Evolutionary conservation across 148 eudicot genomes (phyloP).

Genomic region (Nyssa sinensis): DNA sequence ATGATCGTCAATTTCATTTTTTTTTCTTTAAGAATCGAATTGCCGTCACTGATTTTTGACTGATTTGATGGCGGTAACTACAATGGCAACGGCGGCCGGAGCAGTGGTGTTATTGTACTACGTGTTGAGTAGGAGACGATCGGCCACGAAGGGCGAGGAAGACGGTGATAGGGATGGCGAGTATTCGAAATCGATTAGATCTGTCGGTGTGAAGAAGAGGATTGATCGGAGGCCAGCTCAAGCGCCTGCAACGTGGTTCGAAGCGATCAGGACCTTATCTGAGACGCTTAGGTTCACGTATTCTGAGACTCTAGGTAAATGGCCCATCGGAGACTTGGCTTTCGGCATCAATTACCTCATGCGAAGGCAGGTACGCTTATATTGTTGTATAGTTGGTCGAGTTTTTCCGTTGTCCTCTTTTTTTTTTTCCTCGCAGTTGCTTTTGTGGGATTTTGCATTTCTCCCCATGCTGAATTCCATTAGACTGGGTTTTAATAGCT

Average conservation of each 20-base stretch:
- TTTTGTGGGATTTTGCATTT: neutral
- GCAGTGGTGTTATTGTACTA: conserved; percentile 67
- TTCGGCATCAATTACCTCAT: conserved; percentile 89
- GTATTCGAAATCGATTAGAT: conserved; percentile 42
- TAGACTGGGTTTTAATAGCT: conserved; percentile 9
- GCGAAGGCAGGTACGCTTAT: conserved; percentile 67
- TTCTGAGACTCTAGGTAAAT: conserved; percentile 87
- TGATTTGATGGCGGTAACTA: conserved; percentile 63
- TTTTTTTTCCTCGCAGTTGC: neutral
- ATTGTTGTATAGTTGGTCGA: too few relatives aligned
- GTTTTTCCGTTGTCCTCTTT: neutral
- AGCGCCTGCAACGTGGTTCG: conserved; percentile 96
- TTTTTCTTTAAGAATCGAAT: neutral
- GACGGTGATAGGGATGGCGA: conserved; percentile 41
- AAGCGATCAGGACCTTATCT: conserved; percentile 68
- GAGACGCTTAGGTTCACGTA: conserved; percentile 87
- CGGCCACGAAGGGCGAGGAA: conserved; percentile 31
- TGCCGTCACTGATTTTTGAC: conserved; percentile 3
- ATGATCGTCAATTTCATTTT: neutral
- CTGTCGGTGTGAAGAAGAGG: conserved; percentile 38
- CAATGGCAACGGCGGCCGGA: conserved; percentile 86
- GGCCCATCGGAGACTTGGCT: conserved; percentile 96
- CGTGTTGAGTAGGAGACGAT: conserved; percentile 44
- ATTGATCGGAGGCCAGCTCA: conserved; percentile 75
- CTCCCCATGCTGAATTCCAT: too few relatives aligned